A percentile compares a stretch with the other conserved stretches of the same genome.
These are phyloP conservation scores for Salvia rosmarinus DNA, from an alignment of 257 asterid genomes.

Conservation along the genomic window DNA sequence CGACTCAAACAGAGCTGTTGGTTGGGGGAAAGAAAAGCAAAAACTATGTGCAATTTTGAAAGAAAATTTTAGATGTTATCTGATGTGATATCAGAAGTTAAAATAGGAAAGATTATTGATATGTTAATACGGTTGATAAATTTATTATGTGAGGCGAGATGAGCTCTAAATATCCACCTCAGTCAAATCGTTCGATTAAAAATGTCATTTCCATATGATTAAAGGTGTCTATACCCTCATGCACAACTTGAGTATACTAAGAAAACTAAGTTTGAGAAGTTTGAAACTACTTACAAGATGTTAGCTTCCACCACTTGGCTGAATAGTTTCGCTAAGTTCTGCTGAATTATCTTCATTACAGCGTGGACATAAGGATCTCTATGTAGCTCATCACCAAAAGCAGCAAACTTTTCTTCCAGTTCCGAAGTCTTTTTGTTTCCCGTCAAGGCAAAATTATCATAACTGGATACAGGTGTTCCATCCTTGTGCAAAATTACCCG, in stretches of 20 bases:
- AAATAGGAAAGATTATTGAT: slow-evolving; percentile 26
- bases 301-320: slow-evolving; percentile 42
- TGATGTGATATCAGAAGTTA: slow-evolving; percentile 15
- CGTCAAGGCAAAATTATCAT: slow-evolving; percentile 53
- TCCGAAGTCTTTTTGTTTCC: slow-evolving; percentile 69
- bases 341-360: slow-evolving; percentile 76
- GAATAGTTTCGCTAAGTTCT: slow-evolving; percentile 52
- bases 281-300: slow-evolving; percentile 43
- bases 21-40: slow-evolving; percentile 20
- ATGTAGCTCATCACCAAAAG: slow-evolving; percentile 74
- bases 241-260: slow-evolving; percentile 4
- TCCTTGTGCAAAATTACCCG: slow-evolving; percentile 27
- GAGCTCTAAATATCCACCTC: slow-evolving; percentile 29
- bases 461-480: slow-evolving; percentile 24
- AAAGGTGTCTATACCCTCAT: slow-evolving; percentile 20
- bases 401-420: slow-evolving; percentile 60
- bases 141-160: slow-evolving; percentile 26
- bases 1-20: slow-evolving; percentile 15
- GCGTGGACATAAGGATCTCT: slow-evolving; percentile 59
- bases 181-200: slow-evolving; percentile 31
- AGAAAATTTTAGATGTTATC: slow-evolving; percentile 15
- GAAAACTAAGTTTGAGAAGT: slow-evolving; percentile 17
- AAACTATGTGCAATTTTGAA: slow-evolving; percentile 24
- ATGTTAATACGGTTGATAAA: neutral
- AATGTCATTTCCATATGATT: slow-evolving; percentile 16